Percentiles rank a stretch among this genome's conserved stretches.
Evolutionary conservation across 2,329 filamentous ascomycete species (phyloP).

Genomic region (Cercospora sp.): DNA sequence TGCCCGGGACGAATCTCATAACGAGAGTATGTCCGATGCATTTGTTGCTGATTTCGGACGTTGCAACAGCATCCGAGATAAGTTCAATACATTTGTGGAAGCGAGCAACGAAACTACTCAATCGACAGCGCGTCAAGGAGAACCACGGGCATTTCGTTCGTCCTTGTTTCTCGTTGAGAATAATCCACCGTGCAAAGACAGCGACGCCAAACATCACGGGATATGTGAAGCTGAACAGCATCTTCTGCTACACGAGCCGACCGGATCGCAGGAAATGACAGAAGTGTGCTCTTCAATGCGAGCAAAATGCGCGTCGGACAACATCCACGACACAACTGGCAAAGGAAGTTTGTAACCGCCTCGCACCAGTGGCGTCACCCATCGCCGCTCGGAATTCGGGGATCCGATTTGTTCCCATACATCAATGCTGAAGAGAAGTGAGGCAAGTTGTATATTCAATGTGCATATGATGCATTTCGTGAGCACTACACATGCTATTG

Average conservation of each 20-base stretch:
- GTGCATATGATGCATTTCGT: not conserved
- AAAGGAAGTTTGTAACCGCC: not conserved
- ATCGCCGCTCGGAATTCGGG: not conserved
- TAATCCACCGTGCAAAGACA: not conserved
- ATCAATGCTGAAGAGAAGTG: not conserved
- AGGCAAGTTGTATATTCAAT: not conserved
- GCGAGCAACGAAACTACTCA: not conserved
- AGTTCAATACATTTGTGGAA: not conserved
- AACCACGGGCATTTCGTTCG: not conserved
- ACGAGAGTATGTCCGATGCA: not conserved
- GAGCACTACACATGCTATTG: not conserved
- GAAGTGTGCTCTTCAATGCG: not conserved
- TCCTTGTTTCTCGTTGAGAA: not conserved
- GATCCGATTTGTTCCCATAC: not conserved
- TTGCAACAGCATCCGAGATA: not conserved
- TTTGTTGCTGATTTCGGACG: not conserved
- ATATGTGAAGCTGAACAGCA: not conserved
- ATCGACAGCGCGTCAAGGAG: not conserved
- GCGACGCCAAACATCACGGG: not conserved
- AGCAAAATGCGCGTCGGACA: not conserved
- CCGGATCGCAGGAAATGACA: not conserved
- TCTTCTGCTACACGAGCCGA: not conserved
- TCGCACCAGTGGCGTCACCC: not conserved
- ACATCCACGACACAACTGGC: not conserved
- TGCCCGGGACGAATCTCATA: not conserved